Evolutionary conservation across 371 early-diverging fungal genomes (phyloP), one percentile per base, ranked within the genome.

Genomic region (Cokeromyces recurvatus): DNA sequence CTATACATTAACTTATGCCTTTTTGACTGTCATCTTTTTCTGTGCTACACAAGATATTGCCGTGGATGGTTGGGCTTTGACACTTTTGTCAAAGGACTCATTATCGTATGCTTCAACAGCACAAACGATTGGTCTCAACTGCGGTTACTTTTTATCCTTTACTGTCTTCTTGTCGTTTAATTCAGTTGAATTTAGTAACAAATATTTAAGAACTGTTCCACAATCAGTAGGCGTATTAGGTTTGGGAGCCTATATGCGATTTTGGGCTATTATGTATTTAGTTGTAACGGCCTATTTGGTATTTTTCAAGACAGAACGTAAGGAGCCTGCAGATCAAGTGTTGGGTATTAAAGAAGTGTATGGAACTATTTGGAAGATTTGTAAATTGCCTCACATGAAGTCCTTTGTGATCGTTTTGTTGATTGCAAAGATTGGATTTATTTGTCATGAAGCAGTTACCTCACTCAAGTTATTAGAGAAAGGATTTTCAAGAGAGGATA

Each of bases 21-120:
- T 90, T 45, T 62, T 90, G 27, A 47, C 76, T 1, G 78, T 94
- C 11, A 92, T 97, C 22, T 89, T 97, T 53, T 84, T 98, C 41
- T 88, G 91, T 51, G 98, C 98, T 0, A 98, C 98, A 0, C 98
- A 98, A 71, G 97, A 97, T 58, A 94, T 98, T 61, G 97, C 98
- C 12, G 97, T 98, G 4, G 98, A 97, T 59, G 98, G 89, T 6
- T 97, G 97, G 97, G 97, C 97, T 2, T 62, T 97, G 44, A 94
- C 94, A 0, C 66, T 97, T 19, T 65, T 97, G 31, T 85, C 90
- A 10, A 87, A 92, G 52, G 93, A 95, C 41, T 89, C 86, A 56
- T 64, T 92, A 35, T 86, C 87, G 0, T 90, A 84, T 64, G 96
- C 97, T 0, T 92, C 92, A 16, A 92, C 94, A 0, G 94, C 93